A percentile compares a stretch with the other conserved stretches of the same genome.
Conservation (phyloP, 805 yeast genomes). For the Yamadazyma laniorum region DNA sequence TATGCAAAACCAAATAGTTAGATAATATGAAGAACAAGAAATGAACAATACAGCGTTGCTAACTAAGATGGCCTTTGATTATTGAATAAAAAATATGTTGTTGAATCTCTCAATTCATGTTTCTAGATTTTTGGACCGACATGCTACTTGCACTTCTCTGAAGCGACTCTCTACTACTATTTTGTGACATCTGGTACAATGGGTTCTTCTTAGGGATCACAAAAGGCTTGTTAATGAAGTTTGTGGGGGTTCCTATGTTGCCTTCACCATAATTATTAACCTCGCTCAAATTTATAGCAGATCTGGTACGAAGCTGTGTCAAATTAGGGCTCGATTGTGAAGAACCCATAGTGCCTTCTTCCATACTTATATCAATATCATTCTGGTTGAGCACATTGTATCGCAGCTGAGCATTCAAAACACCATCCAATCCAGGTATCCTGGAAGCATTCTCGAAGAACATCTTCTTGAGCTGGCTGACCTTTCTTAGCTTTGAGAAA, state of each 20-base stretch:
- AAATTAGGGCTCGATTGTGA: conserved; percentile 18
- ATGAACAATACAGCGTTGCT: too few species aligned
- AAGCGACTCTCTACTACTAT: conserved; percentile 25
- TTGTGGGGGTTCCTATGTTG: conserved; percentile 14
- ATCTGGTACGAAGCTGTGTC: conserved; percentile 33
- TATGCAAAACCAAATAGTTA: too few species aligned
- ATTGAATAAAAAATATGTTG: too few species aligned
- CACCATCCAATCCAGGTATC: conserved; percentile 21
- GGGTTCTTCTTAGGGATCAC: conserved; percentile 25
- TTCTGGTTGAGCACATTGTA: conserved; percentile 18
- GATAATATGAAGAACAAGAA: too few species aligned
- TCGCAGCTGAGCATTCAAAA: conserved; percentile 10
- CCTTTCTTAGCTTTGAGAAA: conserved; percentile 11
- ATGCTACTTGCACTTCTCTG: conserved; percentile 19
- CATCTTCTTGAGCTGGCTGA: conserved; percentile 12
- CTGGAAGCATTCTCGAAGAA: conserved; percentile 15
- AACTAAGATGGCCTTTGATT: too few species aligned
- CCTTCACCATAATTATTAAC: conserved; percentile 6
- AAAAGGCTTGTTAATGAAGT: conserved; percentile 39
- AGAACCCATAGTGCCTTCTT: conserved; percentile 31
- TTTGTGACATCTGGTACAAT: conserved; percentile 13
- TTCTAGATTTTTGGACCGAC: conserved; percentile 11
- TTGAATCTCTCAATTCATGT: conserved; percentile 1
- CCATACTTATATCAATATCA: conserved; percentile 25
- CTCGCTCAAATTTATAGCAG: conserved; percentile 29